phyloP scores from a whole-genome alignment of 495 filamentous ascomycete genomes.

The Rostrohypoxylon terebratum region DNA sequence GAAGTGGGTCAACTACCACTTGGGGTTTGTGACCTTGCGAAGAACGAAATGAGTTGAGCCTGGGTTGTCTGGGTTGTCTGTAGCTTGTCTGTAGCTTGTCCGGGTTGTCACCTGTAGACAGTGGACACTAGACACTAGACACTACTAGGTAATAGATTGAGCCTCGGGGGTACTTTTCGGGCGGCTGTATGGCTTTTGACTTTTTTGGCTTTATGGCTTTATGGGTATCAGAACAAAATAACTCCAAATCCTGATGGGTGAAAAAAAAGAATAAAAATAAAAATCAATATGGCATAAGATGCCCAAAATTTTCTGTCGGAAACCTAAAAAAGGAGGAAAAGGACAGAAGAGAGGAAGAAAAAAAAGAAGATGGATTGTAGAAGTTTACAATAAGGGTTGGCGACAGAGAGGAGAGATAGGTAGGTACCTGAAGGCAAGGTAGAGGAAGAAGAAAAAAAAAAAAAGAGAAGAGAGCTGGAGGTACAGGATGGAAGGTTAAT shows the following conservation, averaged over 20 bases:
- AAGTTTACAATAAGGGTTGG: conserved; percentile 13
- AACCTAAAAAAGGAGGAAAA: conserved; percentile 7
- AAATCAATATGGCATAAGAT: conserved; percentile 30
- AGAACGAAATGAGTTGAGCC: conserved; percentile 18
- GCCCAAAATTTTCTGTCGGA: conserved; percentile 21
- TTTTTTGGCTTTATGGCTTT: background rate
- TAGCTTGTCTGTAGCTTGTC: too few relatives aligned
- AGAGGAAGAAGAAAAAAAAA: background rate
- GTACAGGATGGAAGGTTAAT: background rate
- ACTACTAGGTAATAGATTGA: too few relatives aligned
- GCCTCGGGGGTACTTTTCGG: conserved; percentile 28
- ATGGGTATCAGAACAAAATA: conserved; percentile 42
- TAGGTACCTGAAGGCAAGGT: conserved; percentile 1
- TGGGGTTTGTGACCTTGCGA: conserved; percentile 28
- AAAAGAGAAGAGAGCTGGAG: too few relatives aligned
- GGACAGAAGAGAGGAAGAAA: conserved; percentile 17
- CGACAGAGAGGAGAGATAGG: conserved; percentile 8
- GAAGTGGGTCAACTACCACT: conserved; percentile 39
- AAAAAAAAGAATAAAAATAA: conserved; percentile 2
- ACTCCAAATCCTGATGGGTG: conserved; percentile 34
- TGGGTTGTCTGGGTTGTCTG: conserved; percentile 2
- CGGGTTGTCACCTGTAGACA: too few relatives aligned
- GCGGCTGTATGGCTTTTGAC: background rate
- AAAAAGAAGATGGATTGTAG: conserved; percentile 21
- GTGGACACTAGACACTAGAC: too few relatives aligned